These are phyloP conservation scores for Monosporascus sp. DNA, from an alignment of 2,329 filamentous ascomycete genomes.

Conservation along the genomic window DNA sequence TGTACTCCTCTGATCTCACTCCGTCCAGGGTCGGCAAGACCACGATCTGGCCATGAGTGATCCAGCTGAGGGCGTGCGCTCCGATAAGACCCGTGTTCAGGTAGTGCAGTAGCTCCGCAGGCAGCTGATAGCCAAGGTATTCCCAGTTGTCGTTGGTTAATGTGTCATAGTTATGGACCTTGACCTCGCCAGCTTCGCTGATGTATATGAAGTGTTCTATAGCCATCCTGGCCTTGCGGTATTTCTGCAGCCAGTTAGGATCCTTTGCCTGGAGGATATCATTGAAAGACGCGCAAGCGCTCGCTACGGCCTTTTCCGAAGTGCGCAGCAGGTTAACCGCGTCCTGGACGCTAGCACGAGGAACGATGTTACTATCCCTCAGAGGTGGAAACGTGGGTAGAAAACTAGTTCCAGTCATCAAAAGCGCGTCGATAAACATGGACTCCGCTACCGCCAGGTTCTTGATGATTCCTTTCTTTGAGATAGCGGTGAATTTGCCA, in stretches of 20 bases:
- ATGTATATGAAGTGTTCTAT: constrained; percentile 86
- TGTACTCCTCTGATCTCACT: constrained; percentile 74
- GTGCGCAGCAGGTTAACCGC: constrained; percentile 74
- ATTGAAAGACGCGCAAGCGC: constrained; percentile 70
- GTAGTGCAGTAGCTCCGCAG: constrained; percentile 87
- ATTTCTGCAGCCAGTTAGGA: constrained; percentile 76
- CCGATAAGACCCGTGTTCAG: constrained; percentile 78
- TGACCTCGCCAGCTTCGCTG: constrained; percentile 68
- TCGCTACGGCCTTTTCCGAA: constrained; percentile 63
- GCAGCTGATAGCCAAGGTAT: constrained; percentile 84
- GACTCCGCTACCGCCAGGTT: constrained; percentile 61
- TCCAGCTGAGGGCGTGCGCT: constrained; percentile 72
- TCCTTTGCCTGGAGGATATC: constrained; percentile 71
- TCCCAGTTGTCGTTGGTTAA: constrained; percentile 81
- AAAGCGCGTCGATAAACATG: constrained; percentile 75
- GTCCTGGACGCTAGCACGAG: constrained; percentile 61
- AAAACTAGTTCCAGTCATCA: constrained; percentile 79
- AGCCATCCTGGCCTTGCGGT: constrained; percentile 77
- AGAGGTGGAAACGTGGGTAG: constrained; percentile 75
- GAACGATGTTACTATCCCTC: constrained; percentile 50
- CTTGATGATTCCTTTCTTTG: constrained; percentile 65
- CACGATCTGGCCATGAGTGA: constrained; percentile 72
- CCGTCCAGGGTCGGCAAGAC: constrained; percentile 83
- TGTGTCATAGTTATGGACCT: constrained; percentile 65
- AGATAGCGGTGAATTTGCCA: constrained; percentile 55